Evolutionary conservation across 2,329 filamentous ascomycete species (phyloP), one percentile per base, ranked within the genome.

Genomic region (Magnaporthiopsis rhizophila): DNA sequence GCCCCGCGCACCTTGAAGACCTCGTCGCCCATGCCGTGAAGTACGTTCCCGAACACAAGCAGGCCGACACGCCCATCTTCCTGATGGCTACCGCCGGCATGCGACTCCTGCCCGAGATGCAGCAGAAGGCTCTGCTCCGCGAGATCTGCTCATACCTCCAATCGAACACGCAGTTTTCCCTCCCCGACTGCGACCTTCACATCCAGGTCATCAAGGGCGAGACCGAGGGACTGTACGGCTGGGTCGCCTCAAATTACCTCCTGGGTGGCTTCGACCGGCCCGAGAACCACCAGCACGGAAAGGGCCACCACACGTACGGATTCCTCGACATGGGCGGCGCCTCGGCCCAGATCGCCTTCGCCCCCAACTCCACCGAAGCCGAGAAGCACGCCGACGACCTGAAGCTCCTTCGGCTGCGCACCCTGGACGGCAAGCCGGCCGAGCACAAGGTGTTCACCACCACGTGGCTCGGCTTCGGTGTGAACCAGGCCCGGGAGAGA

Each of bases 311-410:
- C 72, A 99, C 95, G 0, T 99, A 98, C 75, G 95, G 95, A 0
- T 99, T 99, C 72, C 80, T 99, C 66, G 95, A 99, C 74, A 99
- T 99, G 96, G 95, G 95, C 62, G 95, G 95, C 62, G 95, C 95
- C 32, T 98, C 94, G 0, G 94, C 95, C 21, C 95, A 99, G 77
- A 98, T 99, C 72, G 95, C 96, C 0, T 99, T 99, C 75, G 94
- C 93, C 2, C 95, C 95, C 1, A 99, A 99, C 75, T 79, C 84
- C 4, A 98, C 95, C 1, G 95, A 99, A 74, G 88, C 92, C 1
- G 85, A 88, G 71, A 95, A 92, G 72, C 96, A 99, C 74, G 89
- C 91, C 0, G 85, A 97, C 67, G 92, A 98, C 73, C 79, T 99
- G 64, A 97, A 92, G 68, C 76, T 98, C 18, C 78, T 99, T 65